Conservation (phyloP, 495 filamentous ascomycete genomes). For the Recurvomyces mirabilis region DNA sequence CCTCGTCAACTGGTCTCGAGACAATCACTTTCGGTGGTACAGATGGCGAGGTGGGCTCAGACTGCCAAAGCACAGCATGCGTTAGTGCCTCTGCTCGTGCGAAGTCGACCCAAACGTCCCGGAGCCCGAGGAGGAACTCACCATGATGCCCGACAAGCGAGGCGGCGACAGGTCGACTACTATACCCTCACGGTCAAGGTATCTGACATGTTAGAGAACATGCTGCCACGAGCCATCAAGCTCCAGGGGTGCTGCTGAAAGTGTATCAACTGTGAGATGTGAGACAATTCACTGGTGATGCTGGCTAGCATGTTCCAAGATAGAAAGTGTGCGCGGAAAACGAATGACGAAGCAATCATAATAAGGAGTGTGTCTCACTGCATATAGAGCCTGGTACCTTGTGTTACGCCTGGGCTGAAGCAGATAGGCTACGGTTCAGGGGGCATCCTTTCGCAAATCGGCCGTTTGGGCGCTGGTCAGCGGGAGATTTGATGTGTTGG, state of each 20-base stretch:
- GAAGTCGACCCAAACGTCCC: neutral
- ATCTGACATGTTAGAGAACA: constrained; percentile 15
- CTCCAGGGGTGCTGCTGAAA: neutral
- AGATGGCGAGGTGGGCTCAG: constrained; percentile 6
- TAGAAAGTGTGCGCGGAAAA: neutral
- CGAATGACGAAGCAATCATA: constrained; percentile 7
- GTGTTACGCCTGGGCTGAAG: constrained; percentile 13
- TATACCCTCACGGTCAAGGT: constrained; percentile 4
- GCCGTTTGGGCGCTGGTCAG: neutral
- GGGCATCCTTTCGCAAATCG: neutral
- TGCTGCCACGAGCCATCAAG: constrained; percentile 12
- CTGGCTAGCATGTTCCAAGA: too few species aligned
- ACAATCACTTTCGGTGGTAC: constrained; percentile 12
- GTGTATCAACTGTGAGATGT: too few species aligned
- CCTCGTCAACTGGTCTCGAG: constrained; percentile 12
- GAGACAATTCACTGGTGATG: too few species aligned
- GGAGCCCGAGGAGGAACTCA: too few species aligned
- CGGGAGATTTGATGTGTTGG: constrained; percentile 14
- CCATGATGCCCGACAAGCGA: constrained; percentile 5
- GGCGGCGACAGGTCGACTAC: too few species aligned
- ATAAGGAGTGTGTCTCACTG: constrained; percentile 13
- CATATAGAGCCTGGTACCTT: constrained; percentile 9
- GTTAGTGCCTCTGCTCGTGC: constrained; percentile 7
- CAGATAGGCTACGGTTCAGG: constrained; percentile 18
- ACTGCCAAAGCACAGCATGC: constrained; percentile 7